Percentiles rank a stretch among this genome's conserved stretches.
Evolutionary conservation across 1,139 yeast genomes (phyloP).

Genomic region (Torulaspora globosa): DNA sequence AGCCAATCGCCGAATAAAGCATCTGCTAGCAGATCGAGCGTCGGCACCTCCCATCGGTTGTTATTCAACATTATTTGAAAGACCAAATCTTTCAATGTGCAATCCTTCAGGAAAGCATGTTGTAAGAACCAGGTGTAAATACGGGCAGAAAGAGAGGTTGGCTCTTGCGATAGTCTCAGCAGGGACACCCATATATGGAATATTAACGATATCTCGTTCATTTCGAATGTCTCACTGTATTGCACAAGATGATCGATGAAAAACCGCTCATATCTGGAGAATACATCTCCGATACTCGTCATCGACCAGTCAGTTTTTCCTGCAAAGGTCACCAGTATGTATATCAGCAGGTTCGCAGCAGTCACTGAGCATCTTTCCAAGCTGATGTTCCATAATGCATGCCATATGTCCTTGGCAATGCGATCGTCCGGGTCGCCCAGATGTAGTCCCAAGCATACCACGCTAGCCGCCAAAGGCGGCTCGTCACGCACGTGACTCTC

Average conservation of each 20-base stretch:
- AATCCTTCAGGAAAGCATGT: conserved; percentile 6
- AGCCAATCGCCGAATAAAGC: conserved; percentile 12
- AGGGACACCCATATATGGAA: conserved; percentile 18
- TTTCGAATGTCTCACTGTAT: background rate
- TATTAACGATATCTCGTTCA: conserved; percentile 15
- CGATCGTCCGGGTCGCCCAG: conserved; percentile 2
- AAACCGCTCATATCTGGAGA: conserved; percentile 16
- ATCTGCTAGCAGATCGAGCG: conserved; percentile 9
- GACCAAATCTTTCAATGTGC: conserved; percentile 4
- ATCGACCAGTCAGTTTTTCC: conserved; percentile 3
- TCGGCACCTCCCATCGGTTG: conserved; percentile 5
- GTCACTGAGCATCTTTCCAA: conserved; percentile 14
- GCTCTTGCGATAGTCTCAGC: conserved; percentile 13
- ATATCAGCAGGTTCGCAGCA: conserved; percentile 10
- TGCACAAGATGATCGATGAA: conserved; percentile 6
- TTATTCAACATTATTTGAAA: conserved; percentile 1
- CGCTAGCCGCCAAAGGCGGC: background rate
- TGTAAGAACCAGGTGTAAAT: conserved; percentile 18
- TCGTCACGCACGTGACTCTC: background rate
- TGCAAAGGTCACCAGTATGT: conserved; percentile 1
- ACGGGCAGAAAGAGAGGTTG: conserved; percentile 11
- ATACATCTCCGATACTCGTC: conserved; percentile 9
- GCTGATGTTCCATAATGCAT: conserved; percentile 16
- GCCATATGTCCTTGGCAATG: conserved; percentile 12
- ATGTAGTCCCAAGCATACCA: conserved; percentile 8